phyloP scores from a whole-genome alignment of 2,329 filamentous ascomycete genomes.

The Sporothrix sp. region DNA sequence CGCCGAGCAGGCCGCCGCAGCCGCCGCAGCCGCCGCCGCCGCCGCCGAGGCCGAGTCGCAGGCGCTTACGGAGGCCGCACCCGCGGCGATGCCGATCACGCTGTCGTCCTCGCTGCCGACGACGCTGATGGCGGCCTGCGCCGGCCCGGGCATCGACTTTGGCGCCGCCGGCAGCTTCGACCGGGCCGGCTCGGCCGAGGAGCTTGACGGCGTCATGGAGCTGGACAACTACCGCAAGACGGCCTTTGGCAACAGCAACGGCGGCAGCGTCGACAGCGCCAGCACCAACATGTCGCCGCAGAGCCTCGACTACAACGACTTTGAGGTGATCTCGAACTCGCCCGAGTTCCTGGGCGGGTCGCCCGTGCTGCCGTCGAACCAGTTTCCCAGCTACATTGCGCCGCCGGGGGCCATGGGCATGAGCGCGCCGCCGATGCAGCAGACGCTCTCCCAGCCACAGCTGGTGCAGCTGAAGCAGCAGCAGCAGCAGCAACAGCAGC shows the following conservation, averaged over 20 bases:
- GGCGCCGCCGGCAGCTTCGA: constrained; percentile 27
- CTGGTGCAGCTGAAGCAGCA: not conserved
- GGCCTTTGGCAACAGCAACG: constrained; percentile 32
- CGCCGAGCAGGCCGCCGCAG: constrained; percentile 20
- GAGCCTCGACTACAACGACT: constrained; percentile 39
- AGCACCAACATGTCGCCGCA: constrained; percentile 43
- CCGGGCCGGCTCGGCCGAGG: constrained; percentile 44
- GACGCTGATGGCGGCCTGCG: constrained; percentile 16
- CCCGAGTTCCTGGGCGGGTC: constrained; percentile 19
- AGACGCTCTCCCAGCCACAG: constrained; percentile 15
- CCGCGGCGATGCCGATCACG: not conserved
- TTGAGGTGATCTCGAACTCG: constrained; percentile 26
- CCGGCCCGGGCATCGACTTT: constrained; percentile 22
- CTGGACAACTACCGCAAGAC: constrained; percentile 40
- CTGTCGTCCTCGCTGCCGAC: constrained; percentile 10
- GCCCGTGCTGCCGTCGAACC: constrained; percentile 23
- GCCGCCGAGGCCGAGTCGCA: not conserved
- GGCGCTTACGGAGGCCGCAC: not conserved
- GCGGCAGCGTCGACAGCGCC: constrained; percentile 24
- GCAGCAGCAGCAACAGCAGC: constrained; percentile 3
- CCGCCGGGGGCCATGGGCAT: constrained; percentile 28
- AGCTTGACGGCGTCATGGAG: constrained; percentile 47
- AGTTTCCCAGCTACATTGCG: constrained; percentile 28
- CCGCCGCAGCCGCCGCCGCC: constrained; percentile 21
- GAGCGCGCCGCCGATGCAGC: constrained; percentile 33